phyloP scores from a whole-genome alignment of 1,284 basidiomycete species.

The Dichomitus squalens region DNA sequence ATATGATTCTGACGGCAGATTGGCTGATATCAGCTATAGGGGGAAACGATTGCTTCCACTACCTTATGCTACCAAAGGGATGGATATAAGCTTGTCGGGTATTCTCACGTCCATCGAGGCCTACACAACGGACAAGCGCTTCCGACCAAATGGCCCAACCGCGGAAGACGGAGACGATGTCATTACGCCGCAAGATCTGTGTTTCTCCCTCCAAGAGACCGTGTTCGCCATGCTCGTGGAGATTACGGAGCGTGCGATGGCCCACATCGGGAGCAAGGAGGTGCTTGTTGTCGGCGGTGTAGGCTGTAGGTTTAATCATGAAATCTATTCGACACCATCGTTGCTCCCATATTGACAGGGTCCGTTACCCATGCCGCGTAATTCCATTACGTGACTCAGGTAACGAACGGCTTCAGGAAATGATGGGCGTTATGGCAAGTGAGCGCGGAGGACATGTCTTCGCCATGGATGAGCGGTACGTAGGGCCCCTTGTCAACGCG shows the following conservation, averaged over 20 bases:
- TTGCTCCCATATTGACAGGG: not conserved
- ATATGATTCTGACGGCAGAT: not conserved
- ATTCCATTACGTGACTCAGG: constrained; percentile 45
- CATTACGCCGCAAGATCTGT: constrained; percentile 93
- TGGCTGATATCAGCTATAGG: constrained; percentile 38
- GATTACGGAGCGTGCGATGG: constrained; percentile 99
- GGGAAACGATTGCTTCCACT: constrained; percentile 79
- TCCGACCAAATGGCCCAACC: constrained; percentile 46
- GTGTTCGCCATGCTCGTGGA: constrained; percentile 99
- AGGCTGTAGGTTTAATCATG: constrained; percentile 71
- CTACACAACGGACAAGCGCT: constrained; percentile 82
- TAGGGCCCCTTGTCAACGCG: constrained; percentile 7
- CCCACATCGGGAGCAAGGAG: constrained; percentile 95
- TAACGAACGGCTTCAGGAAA: constrained; percentile 92
- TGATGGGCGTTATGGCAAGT: constrained; percentile 98
- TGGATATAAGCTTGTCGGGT: constrained; percentile 96
- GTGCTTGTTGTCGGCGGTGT: constrained; percentile 98
- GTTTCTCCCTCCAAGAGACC: constrained; percentile 97
- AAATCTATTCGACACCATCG: constrained; percentile 8
- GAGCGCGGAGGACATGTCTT: constrained; percentile 92
- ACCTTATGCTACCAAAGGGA: constrained; percentile 98
- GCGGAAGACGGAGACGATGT: constrained; percentile 57
- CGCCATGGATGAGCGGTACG: constrained; percentile 93
- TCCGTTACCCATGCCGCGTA: not conserved
- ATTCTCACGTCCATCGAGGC: constrained; percentile 89